Evolutionary conservation across 176 grass and related monocot species (phyloP).

Genomic region (Melocanna baccifera): DNA sequence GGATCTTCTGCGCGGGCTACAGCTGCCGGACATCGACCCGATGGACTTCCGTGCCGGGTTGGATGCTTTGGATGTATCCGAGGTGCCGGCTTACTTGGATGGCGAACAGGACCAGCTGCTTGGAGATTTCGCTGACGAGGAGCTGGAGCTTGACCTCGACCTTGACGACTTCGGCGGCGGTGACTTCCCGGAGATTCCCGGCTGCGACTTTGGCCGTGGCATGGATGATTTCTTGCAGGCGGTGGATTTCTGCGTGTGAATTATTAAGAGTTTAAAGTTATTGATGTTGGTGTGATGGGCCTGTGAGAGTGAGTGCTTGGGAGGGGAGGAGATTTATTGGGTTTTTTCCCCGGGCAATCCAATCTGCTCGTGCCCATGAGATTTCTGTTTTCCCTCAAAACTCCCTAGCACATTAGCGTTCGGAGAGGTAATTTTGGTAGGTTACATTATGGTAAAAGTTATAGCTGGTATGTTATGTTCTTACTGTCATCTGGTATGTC

Average conservation of each 20-base stretch:
- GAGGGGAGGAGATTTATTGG: constrained; percentile 33
- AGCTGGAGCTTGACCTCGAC: constrained; percentile 29
- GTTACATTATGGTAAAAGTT: constrained; percentile 43
- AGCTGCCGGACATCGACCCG: constrained; percentile 45
- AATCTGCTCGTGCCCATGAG: constrained; percentile 32
- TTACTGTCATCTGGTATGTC: neutral
- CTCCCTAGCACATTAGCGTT: constrained; percentile 23
- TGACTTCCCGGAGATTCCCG: constrained; percentile 29
- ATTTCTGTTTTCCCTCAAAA: neutral
- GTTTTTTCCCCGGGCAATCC: constrained; percentile 56
- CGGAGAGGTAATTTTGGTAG: constrained; percentile 49
- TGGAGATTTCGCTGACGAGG: constrained; percentile 28
- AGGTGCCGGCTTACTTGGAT: neutral
- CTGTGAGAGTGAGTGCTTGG: constrained; percentile 8
- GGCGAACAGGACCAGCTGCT: constrained; percentile 40
- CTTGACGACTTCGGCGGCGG: constrained; percentile 29
- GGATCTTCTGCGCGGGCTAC: constrained; percentile 19
- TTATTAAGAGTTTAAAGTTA: constrained; percentile 12
- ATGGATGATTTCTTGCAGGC: constrained; percentile 42
- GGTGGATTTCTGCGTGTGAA: constrained; percentile 51
- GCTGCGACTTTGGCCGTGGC: constrained; percentile 38
- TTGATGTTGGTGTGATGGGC: constrained; percentile 27
- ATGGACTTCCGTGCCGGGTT: constrained; percentile 47
- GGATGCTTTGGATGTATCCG: constrained; percentile 32
- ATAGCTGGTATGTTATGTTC: constrained; percentile 6